phyloP scores from a whole-genome alignment of 805 yeast species.

The Ogataea trehalophila region DNA sequence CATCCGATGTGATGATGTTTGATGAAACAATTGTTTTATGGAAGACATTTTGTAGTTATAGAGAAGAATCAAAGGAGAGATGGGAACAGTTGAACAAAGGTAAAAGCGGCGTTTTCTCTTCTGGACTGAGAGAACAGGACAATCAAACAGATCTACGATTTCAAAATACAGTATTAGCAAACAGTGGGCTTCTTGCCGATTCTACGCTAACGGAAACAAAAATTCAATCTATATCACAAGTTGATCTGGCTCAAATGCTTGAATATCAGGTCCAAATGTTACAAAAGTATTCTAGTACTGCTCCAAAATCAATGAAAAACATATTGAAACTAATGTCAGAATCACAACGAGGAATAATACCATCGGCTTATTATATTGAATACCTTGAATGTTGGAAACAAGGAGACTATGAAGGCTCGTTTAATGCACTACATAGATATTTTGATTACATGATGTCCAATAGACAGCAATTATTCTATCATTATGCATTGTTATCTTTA shows the following conservation, averaged over 20 bases:
- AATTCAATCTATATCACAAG: conserved; percentile 40
- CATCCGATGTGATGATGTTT: conserved; percentile 41
- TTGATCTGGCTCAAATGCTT: conserved; percentile 45
- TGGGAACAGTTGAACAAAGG: conserved; percentile 9
- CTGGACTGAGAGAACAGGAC: conserved; percentile 5
- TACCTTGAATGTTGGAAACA: conserved; percentile 55
- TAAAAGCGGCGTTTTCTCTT: background rate
- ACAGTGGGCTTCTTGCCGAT: conserved; percentile 3
- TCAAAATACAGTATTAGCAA: conserved; percentile 7
- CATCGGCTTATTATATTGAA: conserved; percentile 49
- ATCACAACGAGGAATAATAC: conserved; percentile 38
- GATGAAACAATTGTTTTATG: conserved; percentile 42
- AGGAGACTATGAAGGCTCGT: conserved; percentile 59
- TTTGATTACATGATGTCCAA: conserved; percentile 75
- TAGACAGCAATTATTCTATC: conserved; percentile 60
- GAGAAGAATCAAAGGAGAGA: conserved; percentile 23
- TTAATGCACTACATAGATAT: conserved; percentile 52
- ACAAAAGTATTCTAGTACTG: conserved; percentile 47
- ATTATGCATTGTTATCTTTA: conserved; percentile 67
- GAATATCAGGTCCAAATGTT: conserved; percentile 49
- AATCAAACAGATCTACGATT: conserved; percentile 9
- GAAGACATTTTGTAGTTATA: conserved; percentile 35
- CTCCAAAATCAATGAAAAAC: conserved; percentile 39
- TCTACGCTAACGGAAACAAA: conserved; percentile 6
- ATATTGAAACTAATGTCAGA: conserved; percentile 44